phyloP scores from a whole-genome alignment of 768 basidiomycete genomes.

The Chlorophyllum brunneum region DNA sequence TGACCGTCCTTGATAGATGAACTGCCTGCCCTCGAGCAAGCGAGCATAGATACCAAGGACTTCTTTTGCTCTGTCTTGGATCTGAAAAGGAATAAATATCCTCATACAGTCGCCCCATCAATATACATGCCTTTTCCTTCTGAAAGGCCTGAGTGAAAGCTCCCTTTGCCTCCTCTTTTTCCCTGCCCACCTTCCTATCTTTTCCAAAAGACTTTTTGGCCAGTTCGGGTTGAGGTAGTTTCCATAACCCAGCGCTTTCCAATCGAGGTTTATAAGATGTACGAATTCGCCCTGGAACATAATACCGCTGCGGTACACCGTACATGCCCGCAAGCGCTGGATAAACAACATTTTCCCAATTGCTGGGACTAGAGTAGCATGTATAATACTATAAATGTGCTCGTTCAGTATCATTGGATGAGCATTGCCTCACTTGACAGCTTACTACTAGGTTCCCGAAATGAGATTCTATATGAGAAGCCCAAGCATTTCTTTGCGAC shows the following conservation, averaged over 20 bases:
- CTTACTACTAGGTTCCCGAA: constrained; percentile 72
- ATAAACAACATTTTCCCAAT: constrained; percentile 57
- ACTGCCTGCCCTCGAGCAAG: constrained; percentile 46
- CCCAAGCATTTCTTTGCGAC: constrained; percentile 58
- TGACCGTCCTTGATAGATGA: constrained; percentile 49
- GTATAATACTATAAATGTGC: constrained; percentile 46
- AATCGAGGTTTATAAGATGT: constrained; percentile 52
- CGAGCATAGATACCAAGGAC: constrained; percentile 56
- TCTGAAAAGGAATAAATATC: constrained; percentile 29
- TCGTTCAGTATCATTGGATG: constrained; percentile 10
- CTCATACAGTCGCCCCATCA: neutral
- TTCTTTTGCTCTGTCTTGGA: constrained; percentile 53
- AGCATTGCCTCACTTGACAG: constrained; percentile 8
- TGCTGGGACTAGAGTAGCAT: constrained; percentile 57
- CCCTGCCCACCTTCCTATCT: constrained; percentile 23
- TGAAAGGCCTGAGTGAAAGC: constrained; percentile 55
- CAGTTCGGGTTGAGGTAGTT: constrained; percentile 27
- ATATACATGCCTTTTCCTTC: constrained; percentile 51
- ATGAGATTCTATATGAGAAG: constrained; percentile 59
- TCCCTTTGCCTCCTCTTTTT: constrained; percentile 28
- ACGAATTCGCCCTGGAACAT: constrained; percentile 62
- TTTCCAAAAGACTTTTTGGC: constrained; percentile 41
- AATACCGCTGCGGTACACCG: constrained; percentile 69
- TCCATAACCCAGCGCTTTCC: constrained; percentile 65
- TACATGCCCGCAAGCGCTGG: constrained; percentile 53